Base-by-base conservation (phyloP, 1,284 basidiomycete genomes). In the Volvariella volvacea region DNA sequence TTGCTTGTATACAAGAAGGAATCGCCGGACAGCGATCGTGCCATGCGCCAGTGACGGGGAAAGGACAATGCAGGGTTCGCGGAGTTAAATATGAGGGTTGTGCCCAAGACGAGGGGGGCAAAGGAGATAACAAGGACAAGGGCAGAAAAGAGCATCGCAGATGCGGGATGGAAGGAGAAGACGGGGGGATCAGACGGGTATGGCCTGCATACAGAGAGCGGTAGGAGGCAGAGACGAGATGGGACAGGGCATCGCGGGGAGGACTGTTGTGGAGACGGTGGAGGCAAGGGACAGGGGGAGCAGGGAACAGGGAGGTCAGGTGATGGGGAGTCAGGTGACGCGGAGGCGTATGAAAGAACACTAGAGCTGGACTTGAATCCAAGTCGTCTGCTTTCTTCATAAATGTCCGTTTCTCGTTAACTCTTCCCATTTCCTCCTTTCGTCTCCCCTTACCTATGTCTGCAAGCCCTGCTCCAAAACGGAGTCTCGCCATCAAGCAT, bases 401-500 rank as follows among this genome's bases (percentile, higher is more conserved):
- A 6, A 28, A 28, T 28, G 25, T 28, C 25, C 25, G 12, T 28
- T 28, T 28, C 25, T 28, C 12, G 12, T 12, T 28, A 6, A 28
- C 25, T 28, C 25, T 28, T 12, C 25, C 12, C 25, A 28, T 28
- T 12, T 28, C 25, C 12, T 28, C 6, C 25, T 12, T 6, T 12
- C 25, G 12, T 28, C 25, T 28, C 12, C 25, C 25, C 25, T 45
- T 64, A 64, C 48, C 58, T 59, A 55, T 60, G 62, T 44, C 52
- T 28, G 25, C 55, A 40, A 67, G 64, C 52, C 65, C 63, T 28
- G 51, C 57, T 22, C 55, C 62, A 30, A 62, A 61, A 37, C 58
- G 60, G 50, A 53, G 55, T 16, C 48, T 65, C 22, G 60, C 68
- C 44, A 73, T 82, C 55, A 80, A 82, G 61, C 73, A 73, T 54